Evolutionary conservation across 1,284 basidiomycete species (phyloP).

Genomic region (Microbotryum saponariae): DNA sequence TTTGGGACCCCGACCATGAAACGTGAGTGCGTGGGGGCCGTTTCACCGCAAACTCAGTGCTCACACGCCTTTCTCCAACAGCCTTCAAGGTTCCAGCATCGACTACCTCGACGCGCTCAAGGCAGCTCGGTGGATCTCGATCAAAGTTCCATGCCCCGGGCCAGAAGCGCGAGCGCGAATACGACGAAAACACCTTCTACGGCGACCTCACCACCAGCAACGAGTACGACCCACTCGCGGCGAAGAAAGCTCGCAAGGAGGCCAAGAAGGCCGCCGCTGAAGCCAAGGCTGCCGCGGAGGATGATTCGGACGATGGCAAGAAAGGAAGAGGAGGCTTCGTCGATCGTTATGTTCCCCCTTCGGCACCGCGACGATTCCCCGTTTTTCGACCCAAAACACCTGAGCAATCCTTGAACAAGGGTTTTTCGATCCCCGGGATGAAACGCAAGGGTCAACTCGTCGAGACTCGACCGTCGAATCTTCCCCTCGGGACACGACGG

Average conservation of each 20-base stretch:
- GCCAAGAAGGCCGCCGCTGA: conserved; percentile 42
- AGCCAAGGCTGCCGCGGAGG: conserved; percentile 45
- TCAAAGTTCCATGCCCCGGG: background rate
- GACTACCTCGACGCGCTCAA: conserved; percentile 8
- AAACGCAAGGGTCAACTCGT: conserved; percentile 64
- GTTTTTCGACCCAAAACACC: conserved; percentile 78
- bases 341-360: conserved; percentile 28
- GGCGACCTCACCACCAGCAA: background rate
- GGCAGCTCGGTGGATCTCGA: conserved; percentile 6
- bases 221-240: conserved; percentile 4
- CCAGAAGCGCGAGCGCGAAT: conserved; percentile 24
- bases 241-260: conserved; percentile 43
- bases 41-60: background rate
- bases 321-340: conserved; percentile 47
- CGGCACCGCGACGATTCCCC: conserved; percentile 50
- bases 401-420: conserved; percentile 49
- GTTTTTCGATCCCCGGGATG: conserved; percentile 83
- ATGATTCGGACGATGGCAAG: conserved; percentile 42
- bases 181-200: conserved; percentile 31
- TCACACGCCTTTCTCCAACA: background rate
- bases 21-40: conserved; percentile 7
- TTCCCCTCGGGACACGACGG: conserved; percentile 78
- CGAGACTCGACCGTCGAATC: conserved; percentile 57
- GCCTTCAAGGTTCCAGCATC: conserved; percentile 27
- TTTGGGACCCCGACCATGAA: conserved; percentile 27